phyloP scores from a whole-genome alignment of 495 filamentous ascomycete genomes.

The Filosporella fistucella region DNA sequence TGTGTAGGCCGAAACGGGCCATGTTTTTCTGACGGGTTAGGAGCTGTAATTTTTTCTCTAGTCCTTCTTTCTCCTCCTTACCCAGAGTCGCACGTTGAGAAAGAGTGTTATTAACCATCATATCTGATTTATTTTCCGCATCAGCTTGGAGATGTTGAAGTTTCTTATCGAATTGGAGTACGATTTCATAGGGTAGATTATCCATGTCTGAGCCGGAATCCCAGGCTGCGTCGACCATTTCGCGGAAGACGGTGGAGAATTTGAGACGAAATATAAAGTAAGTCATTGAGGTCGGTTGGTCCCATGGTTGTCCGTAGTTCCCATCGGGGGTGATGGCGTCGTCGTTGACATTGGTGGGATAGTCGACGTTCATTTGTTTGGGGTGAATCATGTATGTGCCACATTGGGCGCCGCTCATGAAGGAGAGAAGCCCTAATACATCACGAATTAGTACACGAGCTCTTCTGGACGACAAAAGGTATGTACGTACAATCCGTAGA shows the following conservation, averaged over 20 bases:
- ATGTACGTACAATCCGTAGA: slow-evolving; percentile 14
- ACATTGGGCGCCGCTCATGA: slow-evolving; percentile 17
- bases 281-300: slow-evolving; percentile 13
- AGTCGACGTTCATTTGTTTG: slow-evolving; percentile 11
- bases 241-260: slow-evolving; percentile 5
- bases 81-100: neutral
- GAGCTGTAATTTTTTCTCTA: neutral
- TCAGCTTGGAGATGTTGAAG: neutral
- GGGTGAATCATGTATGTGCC: slow-evolving; percentile 16
- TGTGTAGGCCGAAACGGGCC: slow-evolving; percentile 10
- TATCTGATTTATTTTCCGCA: neutral
- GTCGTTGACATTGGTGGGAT: slow-evolving; percentile 11
- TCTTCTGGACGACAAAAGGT: neutral
- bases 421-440: slow-evolving; percentile 8
- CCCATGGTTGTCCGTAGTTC: slow-evolving; percentile 5
- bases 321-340: slow-evolving; percentile 3
- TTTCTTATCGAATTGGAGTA: slow-evolving; percentile 11
- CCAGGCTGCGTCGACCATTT: slow-evolving; percentile 10
- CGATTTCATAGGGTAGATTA: slow-evolving; percentile 11
- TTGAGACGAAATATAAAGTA: slow-evolving; percentile 11
- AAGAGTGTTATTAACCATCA: neutral
- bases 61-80: neutral
- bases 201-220: slow-evolving; percentile 8
- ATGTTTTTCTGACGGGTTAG: neutral
- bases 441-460: neutral